phyloP scores from a whole-genome alignment of 2,329 filamentous ascomycete species.

The Chalara sp. region DNA sequence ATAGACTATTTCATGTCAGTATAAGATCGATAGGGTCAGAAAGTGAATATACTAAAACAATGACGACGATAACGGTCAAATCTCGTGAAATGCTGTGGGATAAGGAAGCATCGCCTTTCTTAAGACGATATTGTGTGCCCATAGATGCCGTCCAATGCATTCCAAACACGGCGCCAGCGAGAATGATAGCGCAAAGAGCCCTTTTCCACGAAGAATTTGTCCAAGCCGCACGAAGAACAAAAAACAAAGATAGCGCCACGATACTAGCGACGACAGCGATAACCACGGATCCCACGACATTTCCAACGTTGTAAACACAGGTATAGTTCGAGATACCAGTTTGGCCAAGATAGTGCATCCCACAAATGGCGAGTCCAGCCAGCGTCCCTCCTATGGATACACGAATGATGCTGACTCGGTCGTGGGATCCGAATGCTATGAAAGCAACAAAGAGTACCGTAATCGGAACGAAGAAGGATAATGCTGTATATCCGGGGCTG shows the following conservation, averaged over 20 bases:
- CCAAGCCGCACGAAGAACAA: constrained; percentile 69
- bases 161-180: constrained; percentile 70
- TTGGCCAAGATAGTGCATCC: constrained; percentile 88
- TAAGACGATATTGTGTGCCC: constrained; percentile 60
- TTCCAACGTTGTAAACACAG: constrained; percentile 50
- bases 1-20: constrained; percentile 40
- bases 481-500: constrained; percentile 61
- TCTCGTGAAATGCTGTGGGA: constrained; percentile 1
- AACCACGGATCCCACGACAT: constrained; percentile 58
- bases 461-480: constrained; percentile 77
- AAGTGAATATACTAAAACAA: constrained; percentile 10
- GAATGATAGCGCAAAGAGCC: constrained; percentile 54
- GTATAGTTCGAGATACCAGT: constrained; percentile 72
- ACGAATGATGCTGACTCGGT: constrained; percentile 49
- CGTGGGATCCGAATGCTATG: constrained; percentile 56
- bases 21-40: neutral
- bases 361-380: constrained; percentile 69
- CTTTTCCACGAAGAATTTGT: constrained; percentile 74
- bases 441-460: constrained; percentile 69
- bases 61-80: constrained; percentile 16
- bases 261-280: constrained; percentile 70
- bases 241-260: constrained; percentile 64
- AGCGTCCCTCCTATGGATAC: constrained; percentile 56
- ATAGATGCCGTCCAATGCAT: constrained; percentile 81
- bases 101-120: constrained; percentile 32